Conservation (phyloP, 331 rosid species). For the Acacia concinna region DNA sequence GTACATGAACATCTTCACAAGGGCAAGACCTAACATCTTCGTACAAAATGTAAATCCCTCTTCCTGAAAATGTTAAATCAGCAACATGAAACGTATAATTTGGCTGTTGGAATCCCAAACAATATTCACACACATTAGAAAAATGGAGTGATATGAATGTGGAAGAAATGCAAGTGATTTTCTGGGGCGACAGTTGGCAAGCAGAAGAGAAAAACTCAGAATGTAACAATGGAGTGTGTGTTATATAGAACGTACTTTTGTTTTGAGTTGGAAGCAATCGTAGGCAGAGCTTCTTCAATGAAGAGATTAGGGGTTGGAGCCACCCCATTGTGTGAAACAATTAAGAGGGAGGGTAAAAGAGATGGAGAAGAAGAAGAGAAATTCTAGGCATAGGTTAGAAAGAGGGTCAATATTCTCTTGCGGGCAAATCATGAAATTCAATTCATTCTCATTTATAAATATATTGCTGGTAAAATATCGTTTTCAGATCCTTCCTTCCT, state of each 20-base stretch:
- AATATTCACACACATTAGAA: not conserved
- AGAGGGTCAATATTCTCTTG: slow-evolving; percentile 60
- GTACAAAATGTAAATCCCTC: slow-evolving; percentile 90
- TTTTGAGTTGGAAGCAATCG: slow-evolving; percentile 66
- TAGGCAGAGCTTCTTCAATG: slow-evolving; percentile 79
- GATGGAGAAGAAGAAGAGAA: slow-evolving; percentile 14
- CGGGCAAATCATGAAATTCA: slow-evolving; percentile 42
- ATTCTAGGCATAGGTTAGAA: slow-evolving; percentile 59
- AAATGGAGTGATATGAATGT: not conserved
- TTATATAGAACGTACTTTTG: slow-evolving; percentile 56
- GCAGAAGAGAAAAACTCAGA: not conserved
- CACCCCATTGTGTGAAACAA: slow-evolving; percentile 70
- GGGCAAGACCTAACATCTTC: slow-evolving; percentile 98
- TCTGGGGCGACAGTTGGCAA: not conserved
- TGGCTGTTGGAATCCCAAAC: not conserved
- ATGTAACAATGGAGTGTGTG: slow-evolving; percentile 11
- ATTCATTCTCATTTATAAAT: not conserved
- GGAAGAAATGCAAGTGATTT: not conserved
- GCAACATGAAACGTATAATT: not conserved
- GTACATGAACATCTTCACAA: slow-evolving; percentile 86
- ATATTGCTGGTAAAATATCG: slow-evolving; percentile 65
- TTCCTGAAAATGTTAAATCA: slow-evolving; percentile 42
- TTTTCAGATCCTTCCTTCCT: slow-evolving; percentile 59
- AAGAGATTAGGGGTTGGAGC: slow-evolving; percentile 86
- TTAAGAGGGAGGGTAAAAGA: slow-evolving; percentile 5